Conservation (phyloP, 176 grass and related monocot species). For the Dactylis glomerata region DNA sequence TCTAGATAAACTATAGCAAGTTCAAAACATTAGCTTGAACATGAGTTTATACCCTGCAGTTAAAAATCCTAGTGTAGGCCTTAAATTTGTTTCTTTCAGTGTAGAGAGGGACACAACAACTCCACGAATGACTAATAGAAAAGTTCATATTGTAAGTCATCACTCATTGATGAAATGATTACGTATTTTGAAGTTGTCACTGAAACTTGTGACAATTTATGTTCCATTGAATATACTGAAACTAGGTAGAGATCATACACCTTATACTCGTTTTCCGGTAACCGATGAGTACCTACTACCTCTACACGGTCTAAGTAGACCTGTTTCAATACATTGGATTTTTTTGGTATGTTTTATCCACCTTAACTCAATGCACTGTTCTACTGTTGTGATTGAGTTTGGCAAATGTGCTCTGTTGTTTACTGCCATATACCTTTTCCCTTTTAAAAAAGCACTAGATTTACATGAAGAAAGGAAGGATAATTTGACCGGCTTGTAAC, state of each 20-base stretch:
- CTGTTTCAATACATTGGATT: not conserved
- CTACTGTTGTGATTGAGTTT: conserved; percentile 9
- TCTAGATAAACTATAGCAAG: not conserved
- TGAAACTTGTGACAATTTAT: not conserved
- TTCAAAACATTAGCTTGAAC: not conserved
- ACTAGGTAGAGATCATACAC: not conserved
- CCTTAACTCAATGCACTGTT: not conserved
- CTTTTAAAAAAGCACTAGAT: not conserved
- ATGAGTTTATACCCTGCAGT: not conserved
- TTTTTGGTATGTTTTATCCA: not conserved
- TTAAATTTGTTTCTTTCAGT: conserved; percentile 4
- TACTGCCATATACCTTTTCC: not conserved
- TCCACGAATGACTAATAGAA: not conserved
- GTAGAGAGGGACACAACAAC: not conserved
- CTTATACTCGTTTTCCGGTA: not conserved
- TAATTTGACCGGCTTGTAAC: not conserved
- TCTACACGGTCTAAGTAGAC: not conserved
- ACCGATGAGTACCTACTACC: not conserved
- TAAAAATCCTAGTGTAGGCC: not conserved
- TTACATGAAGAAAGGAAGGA: not conserved
- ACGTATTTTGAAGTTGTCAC: not conserved
- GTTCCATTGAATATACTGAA: conserved; percentile 1
- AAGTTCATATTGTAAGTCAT: not conserved
- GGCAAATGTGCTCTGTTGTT: not conserved
- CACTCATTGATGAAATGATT: not conserved